Base-by-base conservation (phyloP, 164 flowering plant species). In the Vitis cinerea region DNA sequence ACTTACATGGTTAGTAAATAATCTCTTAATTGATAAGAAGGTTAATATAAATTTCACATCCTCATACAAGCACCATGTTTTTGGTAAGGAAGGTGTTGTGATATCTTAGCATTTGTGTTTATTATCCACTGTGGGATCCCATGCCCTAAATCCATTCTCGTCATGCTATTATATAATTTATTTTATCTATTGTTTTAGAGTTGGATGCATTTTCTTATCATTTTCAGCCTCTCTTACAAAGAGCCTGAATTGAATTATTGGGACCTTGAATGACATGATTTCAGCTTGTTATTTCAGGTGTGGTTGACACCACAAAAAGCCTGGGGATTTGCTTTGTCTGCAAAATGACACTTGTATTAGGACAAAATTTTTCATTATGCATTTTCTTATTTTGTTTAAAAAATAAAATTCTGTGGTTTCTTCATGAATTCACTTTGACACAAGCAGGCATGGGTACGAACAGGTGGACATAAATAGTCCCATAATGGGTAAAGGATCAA, bases 1-100 rank as follows among this genome's bases (percentile, higher is more conserved):
- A 78, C 87, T 11, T 89, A 85, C 65, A 51, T 77, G 83, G 92
- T 89, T 23, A 83, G 89, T 83, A 60, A 44, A 17, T 52, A 13
- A 14, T 57, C 30, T 64, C 61, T 69, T 59, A 29, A 23, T 7
- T 53, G 13, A 6, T 48, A 6, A 4, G 5, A 12, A 19, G 14
- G 23, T 16, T 49, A 48, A 4, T 53, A 13, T 53, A 63, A 10
- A 49, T 49, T 63, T 16, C 31, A 47, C 7, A 52, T 61, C 11
- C 30, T 71, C 23, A 16, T 59, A 63, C 55, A 0, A n/a, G n/a
- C 62, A n/a, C 17, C 59, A 19, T 68, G 59, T 44, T 66, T 23
- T 14, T 64, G 50, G 56, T 53, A 53, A 53, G 4, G 56, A 53
- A 53, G n/a, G n/a, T 13, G 14, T 53, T 53, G 16, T 14, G 56